Base-by-base conservation (phyloP, 257 asterid genomes). In the Salvia hispanica region DNA sequence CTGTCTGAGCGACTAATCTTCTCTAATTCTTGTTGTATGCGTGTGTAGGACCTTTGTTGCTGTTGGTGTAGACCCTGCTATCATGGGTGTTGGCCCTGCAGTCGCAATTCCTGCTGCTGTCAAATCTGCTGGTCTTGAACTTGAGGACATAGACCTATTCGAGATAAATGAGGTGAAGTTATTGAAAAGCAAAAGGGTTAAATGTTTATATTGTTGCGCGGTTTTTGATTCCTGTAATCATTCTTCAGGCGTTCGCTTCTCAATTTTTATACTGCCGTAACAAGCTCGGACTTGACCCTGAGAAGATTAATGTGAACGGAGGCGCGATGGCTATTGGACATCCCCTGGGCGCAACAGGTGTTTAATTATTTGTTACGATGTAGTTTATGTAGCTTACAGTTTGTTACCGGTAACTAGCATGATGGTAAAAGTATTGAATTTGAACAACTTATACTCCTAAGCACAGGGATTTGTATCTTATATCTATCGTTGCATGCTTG, bases 71-170 rank as follows among this genome's bases (percentile, higher is more conserved):
- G 99, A 94, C 73, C 99, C 99, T 50, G 95, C 95, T 4, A 76
- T 93, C 72, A 93, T 93, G 99, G 99, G 99, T 53, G 64, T 93
- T 70, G 99, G 99, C 58, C 99, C 99, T 47, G 97, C 97, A 40
- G 97, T 94, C 51, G 99, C 99, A 43, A 94, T 94, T 74, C 99
- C 99, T 39, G 97, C 97, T 5, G 99, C 99, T 3, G 96, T 87
- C 72, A 94, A 87, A 79, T 79, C 97, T 82, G 97, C 99, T 44
- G 99, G 97, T 58, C 97, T 94, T 50, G 88, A 91, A 75, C 83
- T 94, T 48, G 91, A 77, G 48, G 99, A 91, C 73, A 83, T 94
- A 14, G 99, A 94, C 82, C 96, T 94, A 60, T 94, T 86, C 6
- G 97, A 94, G 87, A 94, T 91, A 76, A 94, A 94, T 69, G 99